These are phyloP conservation scores for Hysterangium stoloniferum DNA, from an alignment of 768 basidiomycete genomes.

Conservation along the genomic window DNA sequence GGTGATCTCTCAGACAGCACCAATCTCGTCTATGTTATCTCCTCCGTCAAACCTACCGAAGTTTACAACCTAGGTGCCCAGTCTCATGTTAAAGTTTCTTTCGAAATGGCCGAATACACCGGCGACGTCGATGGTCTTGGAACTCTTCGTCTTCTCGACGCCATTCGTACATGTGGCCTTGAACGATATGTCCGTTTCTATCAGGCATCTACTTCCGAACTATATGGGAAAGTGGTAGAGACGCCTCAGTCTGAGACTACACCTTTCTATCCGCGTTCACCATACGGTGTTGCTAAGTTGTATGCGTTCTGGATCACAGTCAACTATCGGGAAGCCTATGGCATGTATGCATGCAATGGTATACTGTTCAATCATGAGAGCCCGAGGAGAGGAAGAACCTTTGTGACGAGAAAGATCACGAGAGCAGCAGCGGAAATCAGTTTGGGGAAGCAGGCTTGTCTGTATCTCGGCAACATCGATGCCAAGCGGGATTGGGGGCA, in stretches of 20 bases:
- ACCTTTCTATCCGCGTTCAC: slow-evolving; percentile 96
- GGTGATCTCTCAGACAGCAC: slow-evolving; percentile 94
- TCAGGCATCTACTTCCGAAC: slow-evolving; percentile 94
- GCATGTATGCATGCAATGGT: slow-evolving; percentile 94
- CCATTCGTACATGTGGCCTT: slow-evolving; percentile 91
- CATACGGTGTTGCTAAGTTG: slow-evolving; percentile 93
- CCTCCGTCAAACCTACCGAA: slow-evolving; percentile 90
- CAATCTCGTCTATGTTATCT: slow-evolving; percentile 94
- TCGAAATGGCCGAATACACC: slow-evolving; percentile 99
- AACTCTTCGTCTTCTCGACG: slow-evolving; percentile 91
- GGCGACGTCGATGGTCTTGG: slow-evolving; percentile 95
- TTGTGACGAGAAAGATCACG: slow-evolving; percentile 93
- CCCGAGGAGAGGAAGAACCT: slow-evolving; percentile 87
- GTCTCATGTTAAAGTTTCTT: slow-evolving; percentile 98
- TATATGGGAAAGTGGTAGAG: slow-evolving; percentile 95
- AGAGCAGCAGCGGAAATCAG: slow-evolving; percentile 89
- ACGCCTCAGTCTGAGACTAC: slow-evolving; percentile 94
- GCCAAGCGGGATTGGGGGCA: slow-evolving; percentile 98
- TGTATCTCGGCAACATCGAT: slow-evolving; percentile 93
- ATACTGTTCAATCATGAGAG: slow-evolving; percentile 99
- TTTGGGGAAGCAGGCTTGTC: slow-evolving; percentile 78
- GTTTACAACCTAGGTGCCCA: slow-evolving; percentile 98
- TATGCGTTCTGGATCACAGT: slow-evolving; percentile 88
- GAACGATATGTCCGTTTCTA: slow-evolving; percentile 93
- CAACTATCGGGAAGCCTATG: slow-evolving; percentile 92